Evolutionary conservation across 208 protist species (phyloP).

Genomic region (Phytomonas sp.): DNA sequence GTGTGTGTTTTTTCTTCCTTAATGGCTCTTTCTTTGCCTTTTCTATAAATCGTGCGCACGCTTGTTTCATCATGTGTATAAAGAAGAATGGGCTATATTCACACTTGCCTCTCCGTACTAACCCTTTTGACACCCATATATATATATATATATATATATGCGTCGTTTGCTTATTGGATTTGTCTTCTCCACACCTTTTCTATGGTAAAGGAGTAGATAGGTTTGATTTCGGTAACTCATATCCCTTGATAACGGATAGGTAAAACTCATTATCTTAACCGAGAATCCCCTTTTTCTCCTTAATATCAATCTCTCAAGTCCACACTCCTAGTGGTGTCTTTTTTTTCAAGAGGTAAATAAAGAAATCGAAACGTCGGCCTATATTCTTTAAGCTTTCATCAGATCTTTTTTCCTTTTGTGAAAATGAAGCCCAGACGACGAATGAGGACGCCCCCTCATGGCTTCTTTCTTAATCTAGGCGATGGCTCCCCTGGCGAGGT

Average conservation of each 20-base stretch:
- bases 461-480: conserved; percentile 41
- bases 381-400: conserved; percentile 7
- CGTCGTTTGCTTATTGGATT: too few species aligned
- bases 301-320: too few species aligned
- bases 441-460: conserved; percentile 9
- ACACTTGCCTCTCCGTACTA: too few species aligned
- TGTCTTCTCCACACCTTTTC: too few species aligned
- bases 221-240: too few species aligned
- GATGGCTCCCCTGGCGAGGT: conserved; percentile 34
- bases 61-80: background rate
- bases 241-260: too few species aligned
- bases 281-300: too few species aligned
- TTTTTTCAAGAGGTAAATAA: background rate
- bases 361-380: background rate
- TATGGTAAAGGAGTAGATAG: too few species aligned
- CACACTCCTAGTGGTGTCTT: background rate
- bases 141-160: too few species aligned
- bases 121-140: too few species aligned
- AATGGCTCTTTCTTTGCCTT: conserved; percentile 6
- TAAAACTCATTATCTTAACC: too few species aligned
- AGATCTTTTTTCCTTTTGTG: background rate
- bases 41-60: background rate
- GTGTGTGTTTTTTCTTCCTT: conserved; percentile 6
- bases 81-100: background rate
- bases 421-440: conserved; percentile 10